phyloP scores from a whole-genome alignment of 2,329 filamentous ascomycete genomes.

The Penicillium rolfsii region DNA sequence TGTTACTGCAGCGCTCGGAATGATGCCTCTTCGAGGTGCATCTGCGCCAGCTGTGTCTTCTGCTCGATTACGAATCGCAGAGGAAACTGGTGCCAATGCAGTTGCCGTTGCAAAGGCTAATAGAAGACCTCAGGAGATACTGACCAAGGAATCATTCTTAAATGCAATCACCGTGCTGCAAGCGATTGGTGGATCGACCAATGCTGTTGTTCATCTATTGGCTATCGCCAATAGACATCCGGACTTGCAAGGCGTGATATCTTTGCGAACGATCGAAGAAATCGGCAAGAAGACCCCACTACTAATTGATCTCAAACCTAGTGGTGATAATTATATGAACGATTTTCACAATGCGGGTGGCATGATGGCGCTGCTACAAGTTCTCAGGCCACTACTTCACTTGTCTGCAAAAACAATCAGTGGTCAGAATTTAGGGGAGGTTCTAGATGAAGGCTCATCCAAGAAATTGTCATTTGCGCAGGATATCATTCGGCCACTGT shows the following conservation, averaged over 20 bases:
- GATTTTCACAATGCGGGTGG: conserved; percentile 59
- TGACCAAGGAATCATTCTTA: conserved; percentile 53
- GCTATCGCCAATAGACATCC: conserved; percentile 60
- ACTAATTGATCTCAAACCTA: conserved; percentile 57
- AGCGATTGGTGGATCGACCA: conserved; percentile 61
- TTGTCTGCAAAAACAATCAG: conserved; percentile 52
- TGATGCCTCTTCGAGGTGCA: conserved; percentile 58
- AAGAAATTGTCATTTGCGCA: conserved; percentile 46
- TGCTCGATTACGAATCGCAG: conserved; percentile 56
- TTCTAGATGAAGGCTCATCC: conserved; percentile 50
- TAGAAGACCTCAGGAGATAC: conserved; percentile 49
- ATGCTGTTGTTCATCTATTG: conserved; percentile 58
- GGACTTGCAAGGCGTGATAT: conserved; percentile 49
- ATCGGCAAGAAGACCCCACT: conserved; percentile 53
- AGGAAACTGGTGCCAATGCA: conserved; percentile 57
- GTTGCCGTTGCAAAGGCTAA: conserved; percentile 48
- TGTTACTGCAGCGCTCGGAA: conserved; percentile 55
- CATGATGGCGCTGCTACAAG: conserved; percentile 54
- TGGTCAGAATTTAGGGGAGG: conserved; percentile 53
- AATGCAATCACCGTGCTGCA: conserved; percentile 59
- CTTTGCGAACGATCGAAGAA: conserved; percentile 52
- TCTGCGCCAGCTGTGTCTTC: conserved; percentile 59
- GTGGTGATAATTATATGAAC: conserved; percentile 59
- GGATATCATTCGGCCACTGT: conserved; percentile 50
- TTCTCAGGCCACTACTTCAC: conserved; percentile 51